Evolutionary conservation across 169 alveolate genomes (phyloP), one percentile per base, ranked within the genome.

Genomic region (Cryptosporidium xiaoi): DNA sequence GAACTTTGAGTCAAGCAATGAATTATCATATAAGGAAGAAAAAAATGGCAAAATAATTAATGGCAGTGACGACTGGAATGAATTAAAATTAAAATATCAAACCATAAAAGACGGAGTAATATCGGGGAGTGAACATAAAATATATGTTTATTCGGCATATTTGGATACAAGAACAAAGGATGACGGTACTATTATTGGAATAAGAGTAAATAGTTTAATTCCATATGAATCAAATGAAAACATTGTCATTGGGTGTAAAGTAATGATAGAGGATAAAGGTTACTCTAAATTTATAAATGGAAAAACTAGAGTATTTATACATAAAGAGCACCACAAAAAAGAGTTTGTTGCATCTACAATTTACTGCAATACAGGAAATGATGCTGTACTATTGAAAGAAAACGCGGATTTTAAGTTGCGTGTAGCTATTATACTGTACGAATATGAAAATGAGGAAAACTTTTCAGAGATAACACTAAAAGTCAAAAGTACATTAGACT

Each of bases 271-370:
- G 12, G 12, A 36, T 8, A 60, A 40, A 20, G 13, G 31, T 33
- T 69, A 69, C 18, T 12, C 29, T 13, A 40, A 40, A 8, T 3
- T 7, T 6, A 55, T 55, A 7, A 2, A 13, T n/a, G 87, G 87
- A 20, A 62, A 20, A 56, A 44, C 51, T 7, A 16, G 44, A 6
- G 34, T 31, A 12, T 20, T 60, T 0, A 77, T 77, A 24, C 87
- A 77, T 20, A 77, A 77, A 51, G 87, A 77, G 24, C 87, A 77
- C 36, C 87, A 77, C 34, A 20, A 77, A 6, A 77, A 77, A 18
- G 50, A 60, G 36, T 77, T 56, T 77, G 77, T 34, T 29, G 44
- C 87, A 5, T 56, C 77, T 8, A 77, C 87, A 20, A 44, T 77
- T 36, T 66, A 29, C 31, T 77, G 87, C 46, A 18, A 34, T 46